phyloP scores from a whole-genome alignment of 2,329 filamentous ascomycete species.

The Xylariales sp. region DNA sequence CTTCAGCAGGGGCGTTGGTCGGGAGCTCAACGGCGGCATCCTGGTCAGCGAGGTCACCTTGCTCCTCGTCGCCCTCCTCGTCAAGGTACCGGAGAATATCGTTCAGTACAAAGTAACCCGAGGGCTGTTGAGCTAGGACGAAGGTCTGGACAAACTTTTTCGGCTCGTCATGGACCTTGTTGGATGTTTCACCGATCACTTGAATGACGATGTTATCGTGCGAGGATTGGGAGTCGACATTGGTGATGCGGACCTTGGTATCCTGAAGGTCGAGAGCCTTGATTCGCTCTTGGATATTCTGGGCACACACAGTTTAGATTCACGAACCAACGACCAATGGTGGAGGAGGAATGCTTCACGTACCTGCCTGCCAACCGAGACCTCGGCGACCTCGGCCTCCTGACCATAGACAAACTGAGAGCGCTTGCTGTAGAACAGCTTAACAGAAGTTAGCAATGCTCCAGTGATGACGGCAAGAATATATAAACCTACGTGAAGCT shows the following conservation, averaged over 20 bases:
- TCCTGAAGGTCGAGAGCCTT: constrained; percentile 91
- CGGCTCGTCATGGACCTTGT: constrained; percentile 75
- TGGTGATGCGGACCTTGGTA: constrained; percentile 87
- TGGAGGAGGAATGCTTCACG: constrained; percentile 24
- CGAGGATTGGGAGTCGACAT: constrained; percentile 93
- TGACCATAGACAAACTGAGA: constrained; percentile 92
- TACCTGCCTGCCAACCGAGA: constrained; percentile 85
- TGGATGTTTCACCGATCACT: constrained; percentile 96
- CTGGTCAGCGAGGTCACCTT: constrained; percentile 37
- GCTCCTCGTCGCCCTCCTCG: constrained; percentile 73
- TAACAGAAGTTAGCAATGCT: too few relatives aligned
- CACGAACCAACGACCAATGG: neutral
- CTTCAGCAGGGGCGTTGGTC: constrained; percentile 22
- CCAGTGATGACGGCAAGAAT: too few relatives aligned
- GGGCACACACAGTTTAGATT: constrained; percentile 10
- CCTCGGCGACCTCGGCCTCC: constrained; percentile 82
- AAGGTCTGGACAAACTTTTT: constrained; percentile 98
- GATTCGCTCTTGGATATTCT: constrained; percentile 94
- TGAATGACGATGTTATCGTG: constrained; percentile 93
- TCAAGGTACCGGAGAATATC: constrained; percentile 94
- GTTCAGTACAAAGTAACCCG: constrained; percentile 97
- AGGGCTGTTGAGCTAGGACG: constrained; percentile 90
- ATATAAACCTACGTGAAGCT: constrained; percentile 65
- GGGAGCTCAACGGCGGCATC: constrained; percentile 21
- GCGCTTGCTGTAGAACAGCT: constrained; percentile 93